Evolutionary conservation across 1,284 basidiomycete species (phyloP), one percentile per base, ranked within the genome.

Genomic region (Ustilago shanxiensis): DNA sequence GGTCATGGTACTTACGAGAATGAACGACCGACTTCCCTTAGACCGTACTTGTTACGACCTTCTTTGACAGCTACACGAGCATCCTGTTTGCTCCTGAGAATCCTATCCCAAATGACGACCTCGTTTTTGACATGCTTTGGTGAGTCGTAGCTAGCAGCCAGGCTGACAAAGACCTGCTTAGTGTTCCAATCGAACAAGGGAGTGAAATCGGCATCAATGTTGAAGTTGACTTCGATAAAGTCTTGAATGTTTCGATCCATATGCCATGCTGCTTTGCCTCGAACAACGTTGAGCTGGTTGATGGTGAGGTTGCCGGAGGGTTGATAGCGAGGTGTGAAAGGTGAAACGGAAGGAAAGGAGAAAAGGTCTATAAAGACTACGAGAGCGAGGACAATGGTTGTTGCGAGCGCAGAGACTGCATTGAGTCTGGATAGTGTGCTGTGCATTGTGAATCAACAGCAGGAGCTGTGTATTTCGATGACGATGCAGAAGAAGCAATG

Each of bases 151-250:
- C 66, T 51, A 1, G 79, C 82, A 13, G 68, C 65, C 1, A 85
- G 29, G 29, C 74, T 78, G 22, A 95, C 86, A 84, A 96, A 95
- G 18, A 96, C 86, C 84, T 96, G 94, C 86, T 96, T 96, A 13
- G 94, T 96, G 86, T 96, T 96, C 93, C 94, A 96, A 85, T 94
- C 89, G 87, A 95, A 96, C 20, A 96, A 88, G 3, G 93, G 90
- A 13, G 89, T 88, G 14, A 95, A 88, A 87, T 96, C 94, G 92
- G 81, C 69, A 28, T 63, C 70, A 33, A 77, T 60, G 56, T 80
- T 71, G 53, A 80, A 61, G 13, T 54, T 47, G 14, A 79, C 73
- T 63, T 79, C 60, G 37, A 80, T 52, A 71, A 79, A 83, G 49
- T 83, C 81, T 54, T 84, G 85, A 20, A 66, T 58, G 53, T 71